Evolutionary conservation across 768 basidiomycete genomes (phyloP).

Genomic region (Phylloporus sp.): DNA sequence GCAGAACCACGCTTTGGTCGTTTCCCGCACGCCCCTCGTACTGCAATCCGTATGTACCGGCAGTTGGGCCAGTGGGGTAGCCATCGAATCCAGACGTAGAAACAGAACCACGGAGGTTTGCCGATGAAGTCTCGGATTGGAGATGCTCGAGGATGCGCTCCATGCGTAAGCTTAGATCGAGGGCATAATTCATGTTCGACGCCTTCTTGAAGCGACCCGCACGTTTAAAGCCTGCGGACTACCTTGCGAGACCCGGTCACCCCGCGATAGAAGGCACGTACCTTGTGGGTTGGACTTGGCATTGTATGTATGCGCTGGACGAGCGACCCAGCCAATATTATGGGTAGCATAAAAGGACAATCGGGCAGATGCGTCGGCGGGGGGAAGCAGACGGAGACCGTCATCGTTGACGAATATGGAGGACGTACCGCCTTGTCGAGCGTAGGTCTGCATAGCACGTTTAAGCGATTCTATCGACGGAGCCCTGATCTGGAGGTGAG

Average conservation of each 20-base stretch:
- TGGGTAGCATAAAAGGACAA: conserved; percentile 52
- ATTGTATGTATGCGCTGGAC: conserved; percentile 43
- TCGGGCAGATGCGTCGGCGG: conserved; percentile 43
- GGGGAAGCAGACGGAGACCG: conserved; percentile 48
- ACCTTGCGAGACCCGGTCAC: conserved; percentile 28
- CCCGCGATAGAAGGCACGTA: conserved; percentile 21
- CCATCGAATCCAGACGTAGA: conserved; percentile 22
- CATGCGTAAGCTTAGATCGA: conserved; percentile 38
- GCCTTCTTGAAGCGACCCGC: conserved; percentile 92
- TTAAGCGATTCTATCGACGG: conserved; percentile 53
- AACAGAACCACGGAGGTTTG: conserved; percentile 19
- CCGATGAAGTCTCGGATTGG: conserved; percentile 24
- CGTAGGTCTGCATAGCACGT: conserved; percentile 58
- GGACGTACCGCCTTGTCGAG: conserved; percentile 58
- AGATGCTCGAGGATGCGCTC: conserved; percentile 29
- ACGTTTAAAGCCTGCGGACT: conserved; percentile 27
- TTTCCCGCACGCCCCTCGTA: conserved; percentile 62
- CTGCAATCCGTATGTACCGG: conserved; percentile 55
- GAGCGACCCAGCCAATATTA: conserved; percentile 55
- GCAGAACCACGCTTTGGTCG: conserved; percentile 38
- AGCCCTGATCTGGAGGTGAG: conserved; percentile 23
- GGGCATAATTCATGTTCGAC: conserved; percentile 84
- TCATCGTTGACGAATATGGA: conserved; percentile 60
- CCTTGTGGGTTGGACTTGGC: conserved; percentile 49
- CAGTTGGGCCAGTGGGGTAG: conserved; percentile 25